These are phyloP conservation scores for Calonectria henricotiae DNA, from an alignment of 2,329 filamentous ascomycete genomes.

Conservation along the genomic window DNA sequence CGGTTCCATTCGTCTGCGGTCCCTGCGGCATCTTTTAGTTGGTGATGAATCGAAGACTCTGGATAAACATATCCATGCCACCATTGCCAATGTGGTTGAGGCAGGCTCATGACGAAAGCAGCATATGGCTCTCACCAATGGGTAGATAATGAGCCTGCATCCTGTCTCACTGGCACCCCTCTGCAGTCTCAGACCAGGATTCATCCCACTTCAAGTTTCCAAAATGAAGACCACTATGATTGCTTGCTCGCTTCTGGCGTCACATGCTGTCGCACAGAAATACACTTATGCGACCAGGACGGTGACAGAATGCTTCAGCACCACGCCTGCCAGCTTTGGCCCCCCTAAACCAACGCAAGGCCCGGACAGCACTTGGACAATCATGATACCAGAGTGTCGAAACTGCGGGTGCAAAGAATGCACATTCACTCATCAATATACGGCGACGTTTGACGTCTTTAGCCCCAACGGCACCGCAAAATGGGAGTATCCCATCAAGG, in stretches of 20 bases:
- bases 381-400: conserved; percentile 50
- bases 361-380: conserved; percentile 44
- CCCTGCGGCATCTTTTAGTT: too few species aligned
- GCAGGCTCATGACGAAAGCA: neutral
- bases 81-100: neutral
- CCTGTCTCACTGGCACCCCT: conserved; percentile 42
- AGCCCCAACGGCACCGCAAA: conserved; percentile 42
- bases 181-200: conserved; percentile 30
- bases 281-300: conserved; percentile 51
- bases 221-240: conserved; percentile 45
- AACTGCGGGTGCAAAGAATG: conserved; percentile 47
- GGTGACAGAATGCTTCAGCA: conserved; percentile 50
- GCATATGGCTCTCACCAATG: too few species aligned
- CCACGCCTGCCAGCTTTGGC: conserved; percentile 47
- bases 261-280: conserved; percentile 43
- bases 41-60: neutral
- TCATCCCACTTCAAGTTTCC: conserved; percentile 1
- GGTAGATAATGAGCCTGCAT: conserved; percentile 25
- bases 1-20: neutral
- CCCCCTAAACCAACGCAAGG: conserved; percentile 48
- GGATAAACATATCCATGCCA: neutral
- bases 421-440: conserved; percentile 48
- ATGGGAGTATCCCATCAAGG: conserved; percentile 47
- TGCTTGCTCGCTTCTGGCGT: conserved; percentile 33
- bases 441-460: conserved; percentile 50